phyloP scores from a whole-genome alignment of 306 rosid genomes.

The Prunus salicina region DNA sequence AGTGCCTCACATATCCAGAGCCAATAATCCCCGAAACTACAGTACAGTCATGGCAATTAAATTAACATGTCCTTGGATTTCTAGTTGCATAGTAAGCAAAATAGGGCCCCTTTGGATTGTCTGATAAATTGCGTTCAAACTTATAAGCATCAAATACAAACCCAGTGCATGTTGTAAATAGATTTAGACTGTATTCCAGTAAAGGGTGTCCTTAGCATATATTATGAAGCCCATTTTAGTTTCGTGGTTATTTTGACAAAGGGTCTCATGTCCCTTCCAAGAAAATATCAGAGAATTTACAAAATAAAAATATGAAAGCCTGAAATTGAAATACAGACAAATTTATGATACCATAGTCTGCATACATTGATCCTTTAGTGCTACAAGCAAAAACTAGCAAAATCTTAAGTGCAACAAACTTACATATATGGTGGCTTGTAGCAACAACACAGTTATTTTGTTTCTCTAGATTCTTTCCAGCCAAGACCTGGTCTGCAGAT shows the following conservation, averaged over 20 bases:
- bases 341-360: background rate
- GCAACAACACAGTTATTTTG: constrained; percentile 30
- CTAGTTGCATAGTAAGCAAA: constrained; percentile 13
- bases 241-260: background rate
- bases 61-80: constrained; percentile 16
- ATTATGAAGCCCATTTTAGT: background rate
- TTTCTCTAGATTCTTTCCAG: constrained; percentile 49
- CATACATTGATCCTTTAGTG: background rate
- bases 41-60: constrained; percentile 15
- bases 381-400: background rate
- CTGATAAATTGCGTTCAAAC: constrained; percentile 9
- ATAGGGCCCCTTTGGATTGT: background rate
- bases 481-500: constrained; percentile 82
- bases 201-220: background rate
- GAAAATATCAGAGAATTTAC: background rate
- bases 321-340: background rate
- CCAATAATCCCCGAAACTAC: constrained; percentile 6
- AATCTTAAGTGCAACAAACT: constrained; percentile 1
- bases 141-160: constrained; percentile 1
- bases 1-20: constrained; percentile 10
- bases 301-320: background rate
- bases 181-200: background rate
- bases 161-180: constrained; percentile 14
- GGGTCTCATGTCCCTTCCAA: background rate
- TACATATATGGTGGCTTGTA: constrained; percentile 5